Percentiles rank a stretch among this genome's conserved stretches.
Conservation (phyloP, 169 alveolate genomes). For the Eimeria zaria region DNA sequence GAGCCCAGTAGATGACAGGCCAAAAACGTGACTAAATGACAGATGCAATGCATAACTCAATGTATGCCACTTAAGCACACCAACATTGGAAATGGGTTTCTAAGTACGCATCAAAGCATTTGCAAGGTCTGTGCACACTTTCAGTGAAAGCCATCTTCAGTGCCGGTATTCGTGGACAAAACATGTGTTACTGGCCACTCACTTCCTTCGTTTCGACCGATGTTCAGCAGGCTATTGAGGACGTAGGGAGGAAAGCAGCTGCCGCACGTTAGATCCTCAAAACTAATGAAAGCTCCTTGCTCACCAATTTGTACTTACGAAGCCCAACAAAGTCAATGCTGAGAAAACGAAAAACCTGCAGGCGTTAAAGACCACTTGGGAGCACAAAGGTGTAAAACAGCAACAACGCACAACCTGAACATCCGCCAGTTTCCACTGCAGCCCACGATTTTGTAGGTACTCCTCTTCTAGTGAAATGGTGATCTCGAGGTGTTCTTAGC, state of each 20-base stretch:
- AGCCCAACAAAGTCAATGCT: not conserved
- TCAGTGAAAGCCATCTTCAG: not conserved
- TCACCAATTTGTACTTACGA: not conserved
- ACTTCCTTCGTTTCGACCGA: not conserved
- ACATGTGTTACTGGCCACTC: not conserved
- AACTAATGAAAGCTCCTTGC: not conserved
- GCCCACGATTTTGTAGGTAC: not conserved
- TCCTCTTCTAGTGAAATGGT: not conserved
- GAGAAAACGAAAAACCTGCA: not conserved
- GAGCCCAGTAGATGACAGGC: too few species aligned
- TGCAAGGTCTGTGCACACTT: not conserved
- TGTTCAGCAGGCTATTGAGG: not conserved
- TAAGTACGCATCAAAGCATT: not conserved
- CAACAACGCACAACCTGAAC: constrained; percentile 17
- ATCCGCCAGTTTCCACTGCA: not conserved
- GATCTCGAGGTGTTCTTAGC: not conserved
- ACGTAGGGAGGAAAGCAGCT: not conserved
- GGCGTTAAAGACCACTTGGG: not conserved
- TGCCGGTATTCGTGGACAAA: not conserved
- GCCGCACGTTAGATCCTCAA: not conserved
- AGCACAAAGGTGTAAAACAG: not conserved
- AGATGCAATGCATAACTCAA: not conserved
- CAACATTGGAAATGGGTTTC: not conserved
- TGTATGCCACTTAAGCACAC: not conserved
- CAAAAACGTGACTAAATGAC: not conserved